Conservation (phyloP, 306 rosid species). For the Sesbania bispinosa region DNA sequence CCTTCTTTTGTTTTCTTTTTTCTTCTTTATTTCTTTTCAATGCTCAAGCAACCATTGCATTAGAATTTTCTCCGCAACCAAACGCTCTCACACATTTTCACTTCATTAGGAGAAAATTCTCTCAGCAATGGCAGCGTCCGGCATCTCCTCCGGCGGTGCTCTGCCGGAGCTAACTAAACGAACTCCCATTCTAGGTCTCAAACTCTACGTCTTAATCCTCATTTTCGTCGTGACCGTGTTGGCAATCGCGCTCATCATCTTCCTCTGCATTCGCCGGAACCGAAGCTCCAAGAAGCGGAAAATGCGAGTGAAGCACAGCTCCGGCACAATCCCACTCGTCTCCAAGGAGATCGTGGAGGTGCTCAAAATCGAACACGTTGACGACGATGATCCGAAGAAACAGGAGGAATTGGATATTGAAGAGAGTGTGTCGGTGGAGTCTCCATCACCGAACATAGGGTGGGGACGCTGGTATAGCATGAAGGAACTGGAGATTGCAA, state of each 20-base stretch:
- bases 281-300: conserved; percentile 41
- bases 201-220: conserved; percentile 54
- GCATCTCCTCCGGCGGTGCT: conserved; percentile 28
- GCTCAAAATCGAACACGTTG: conserved; percentile 30
- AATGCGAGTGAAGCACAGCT: conserved; percentile 84
- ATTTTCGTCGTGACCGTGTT: conserved; percentile 28
- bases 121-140: conserved; percentile 49
- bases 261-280: conserved; percentile 45
- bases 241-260: conserved; percentile 33
- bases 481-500: conserved; percentile 69
- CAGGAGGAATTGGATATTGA: conserved; percentile 8
- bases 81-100: conserved; percentile 19
- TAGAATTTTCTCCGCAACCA: conserved; percentile 26
- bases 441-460: conserved; percentile 54
- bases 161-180: conserved; percentile 39
- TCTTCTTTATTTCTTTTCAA: conserved; percentile 6
- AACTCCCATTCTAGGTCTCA: conserved; percentile 46
- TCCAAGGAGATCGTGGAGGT: conserved; percentile 85
- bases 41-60: background rate
- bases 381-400: conserved; percentile 27
- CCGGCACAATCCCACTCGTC: conserved; percentile 74
- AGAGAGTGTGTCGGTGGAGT: conserved; percentile 49
- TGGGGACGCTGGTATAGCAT: conserved; percentile 95
- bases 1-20: background rate
- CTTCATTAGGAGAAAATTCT: background rate